Evolutionary conservation across 192 early-diverging fungal species (phyloP).

Genomic region (Coemansia sp.): DNA sequence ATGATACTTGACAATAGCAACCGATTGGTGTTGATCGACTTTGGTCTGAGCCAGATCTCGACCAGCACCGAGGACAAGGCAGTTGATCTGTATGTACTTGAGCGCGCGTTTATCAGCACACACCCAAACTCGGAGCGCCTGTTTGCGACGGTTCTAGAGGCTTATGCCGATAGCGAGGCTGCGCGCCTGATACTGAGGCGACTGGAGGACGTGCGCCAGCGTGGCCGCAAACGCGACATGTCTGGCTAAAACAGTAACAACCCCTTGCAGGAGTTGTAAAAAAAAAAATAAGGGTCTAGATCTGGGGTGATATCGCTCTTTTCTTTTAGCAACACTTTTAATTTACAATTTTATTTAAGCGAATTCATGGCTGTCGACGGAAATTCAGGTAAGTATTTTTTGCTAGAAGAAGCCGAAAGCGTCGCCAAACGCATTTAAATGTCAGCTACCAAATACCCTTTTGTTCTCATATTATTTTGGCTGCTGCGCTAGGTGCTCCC

Average conservation of each 20-base stretch:
- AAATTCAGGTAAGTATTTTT: conserved; percentile 11
- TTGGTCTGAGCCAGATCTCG: conserved; percentile 91
- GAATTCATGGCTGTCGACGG: conserved; percentile 21
- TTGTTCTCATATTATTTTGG: background rate
- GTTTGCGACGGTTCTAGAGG: conserved; percentile 74
- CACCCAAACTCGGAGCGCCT: conserved; percentile 83
- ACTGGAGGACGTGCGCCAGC: conserved; percentile 80
- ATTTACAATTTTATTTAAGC: background rate
- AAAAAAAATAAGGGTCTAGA: background rate
- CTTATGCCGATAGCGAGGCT: conserved; percentile 67
- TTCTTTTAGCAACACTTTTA: background rate
- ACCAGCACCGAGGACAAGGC: conserved; percentile 91
- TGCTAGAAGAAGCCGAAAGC: background rate
- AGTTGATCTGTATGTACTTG: conserved; percentile 99
- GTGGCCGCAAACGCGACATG: conserved; percentile 85
- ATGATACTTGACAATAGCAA: conserved; percentile 69
- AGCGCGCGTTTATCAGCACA: conserved; percentile 89
- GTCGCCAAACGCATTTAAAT: background rate
- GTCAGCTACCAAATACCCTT: background rate
- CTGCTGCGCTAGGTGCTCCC: conserved; percentile 2
- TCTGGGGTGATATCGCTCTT: conserved; percentile 23
- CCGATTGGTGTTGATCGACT: conserved; percentile 82
- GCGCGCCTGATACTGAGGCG: conserved; percentile 65
- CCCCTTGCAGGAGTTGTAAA: background rate
- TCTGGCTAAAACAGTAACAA: conserved; percentile 57